phyloP scores from a whole-genome alignment of 768 basidiomycete species.

The Hericium coralloides region DNA sequence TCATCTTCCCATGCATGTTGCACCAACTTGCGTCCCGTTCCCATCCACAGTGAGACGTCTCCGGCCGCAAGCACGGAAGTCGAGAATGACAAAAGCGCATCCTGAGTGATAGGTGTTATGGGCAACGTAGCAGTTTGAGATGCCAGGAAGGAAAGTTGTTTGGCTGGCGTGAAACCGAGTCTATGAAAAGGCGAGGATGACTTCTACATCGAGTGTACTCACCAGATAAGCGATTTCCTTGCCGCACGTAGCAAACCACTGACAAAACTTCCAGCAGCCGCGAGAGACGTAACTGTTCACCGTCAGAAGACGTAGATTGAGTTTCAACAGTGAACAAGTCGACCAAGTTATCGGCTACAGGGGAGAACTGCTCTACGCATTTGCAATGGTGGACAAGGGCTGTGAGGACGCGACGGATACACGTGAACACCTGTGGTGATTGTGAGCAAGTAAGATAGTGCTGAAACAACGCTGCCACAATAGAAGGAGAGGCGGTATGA shows the following conservation, averaged over 20 bases:
- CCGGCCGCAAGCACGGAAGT: conserved; percentile 31
- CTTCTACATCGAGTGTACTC: conserved; percentile 16
- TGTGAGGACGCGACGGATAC: conserved; percentile 67
- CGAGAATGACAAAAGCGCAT: conserved; percentile 25
- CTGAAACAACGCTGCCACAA: conserved; percentile 49
- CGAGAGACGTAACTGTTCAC: conserved; percentile 30
- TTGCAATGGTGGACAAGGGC: conserved; percentile 81
- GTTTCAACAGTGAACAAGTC: conserved; percentile 23
- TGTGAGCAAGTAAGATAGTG: conserved; percentile 38
- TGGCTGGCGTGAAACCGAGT: conserved; percentile 19
- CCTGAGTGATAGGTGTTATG: conserved; percentile 19
- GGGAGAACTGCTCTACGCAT: conserved; percentile 51
- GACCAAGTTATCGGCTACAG: conserved; percentile 46
- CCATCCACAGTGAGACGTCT: conserved; percentile 32
- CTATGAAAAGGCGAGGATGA: too few relatives aligned
- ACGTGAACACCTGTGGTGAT: conserved; percentile 36
- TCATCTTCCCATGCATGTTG: conserved; percentile 35
- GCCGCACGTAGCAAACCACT: conserved; percentile 52
- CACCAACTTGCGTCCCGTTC: conserved; percentile 44
- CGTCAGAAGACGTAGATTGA: conserved; percentile 10
- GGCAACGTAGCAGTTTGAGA: conserved; percentile 22
- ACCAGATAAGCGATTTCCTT: conserved; percentile 64
- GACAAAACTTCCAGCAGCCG: conserved; percentile 49
- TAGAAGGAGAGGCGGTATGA: conserved; percentile 62
- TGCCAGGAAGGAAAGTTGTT: conserved; percentile 29